Evolutionary conservation across 2,329 filamentous ascomycete species (phyloP).

Genomic region (Talaromyces amestolkiae): DNA sequence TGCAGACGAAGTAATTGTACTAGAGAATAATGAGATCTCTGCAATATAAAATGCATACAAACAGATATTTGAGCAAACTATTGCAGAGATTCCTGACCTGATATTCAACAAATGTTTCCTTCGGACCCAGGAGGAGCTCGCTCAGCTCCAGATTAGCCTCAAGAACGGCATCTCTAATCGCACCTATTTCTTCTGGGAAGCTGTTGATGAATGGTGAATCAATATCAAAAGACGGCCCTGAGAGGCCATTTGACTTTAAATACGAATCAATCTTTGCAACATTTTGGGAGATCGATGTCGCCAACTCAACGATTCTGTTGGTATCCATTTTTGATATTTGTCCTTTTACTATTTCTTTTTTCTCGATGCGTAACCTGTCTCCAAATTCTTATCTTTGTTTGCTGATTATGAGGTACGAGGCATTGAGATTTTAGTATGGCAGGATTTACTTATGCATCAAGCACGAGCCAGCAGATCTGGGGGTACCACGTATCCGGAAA

Average conservation of each 20-base stretch:
- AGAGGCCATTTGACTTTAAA: background rate
- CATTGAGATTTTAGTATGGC: background rate
- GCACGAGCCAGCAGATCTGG: background rate
- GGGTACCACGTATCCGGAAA: background rate
- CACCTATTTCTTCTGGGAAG: background rate
- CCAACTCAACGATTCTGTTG: background rate
- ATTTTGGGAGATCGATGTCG: background rate
- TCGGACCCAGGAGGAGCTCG: slow-evolving; percentile 10
- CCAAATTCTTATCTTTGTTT: background rate
- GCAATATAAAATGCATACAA: background rate
- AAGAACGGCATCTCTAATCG: background rate
- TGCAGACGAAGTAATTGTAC: background rate
- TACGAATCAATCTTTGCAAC: background rate
- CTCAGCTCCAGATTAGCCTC: slow-evolving; percentile 11
- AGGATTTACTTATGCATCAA: background rate
- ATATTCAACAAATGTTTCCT: slow-evolving; percentile 11
- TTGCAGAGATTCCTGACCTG: background rate
- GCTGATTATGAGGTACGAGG: background rate
- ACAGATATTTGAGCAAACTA: background rate
- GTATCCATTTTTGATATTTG: background rate
- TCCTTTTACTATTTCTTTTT: background rate
- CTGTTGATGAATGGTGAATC: background rate
- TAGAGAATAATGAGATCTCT: background rate
- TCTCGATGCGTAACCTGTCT: background rate
- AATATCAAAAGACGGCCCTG: background rate